Percentiles rank a stretch among this genome's conserved stretches.
phyloP scores from a whole-genome alignment of 179 eudicot species.

The Beta lomatogona region DNA sequence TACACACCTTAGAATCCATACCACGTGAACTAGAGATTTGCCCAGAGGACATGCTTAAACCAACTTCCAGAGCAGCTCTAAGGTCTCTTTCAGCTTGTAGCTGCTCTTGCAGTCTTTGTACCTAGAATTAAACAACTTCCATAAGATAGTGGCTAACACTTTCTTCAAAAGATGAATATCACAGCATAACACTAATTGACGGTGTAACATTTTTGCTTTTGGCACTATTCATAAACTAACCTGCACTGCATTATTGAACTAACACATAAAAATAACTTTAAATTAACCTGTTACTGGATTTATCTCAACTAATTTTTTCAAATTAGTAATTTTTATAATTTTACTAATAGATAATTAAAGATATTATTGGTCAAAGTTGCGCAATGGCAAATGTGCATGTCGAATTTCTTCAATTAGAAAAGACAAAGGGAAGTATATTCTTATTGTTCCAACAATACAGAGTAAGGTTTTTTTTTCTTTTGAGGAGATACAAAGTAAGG shows the following conservation, averaged over 20 bases:
- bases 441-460: not conserved
- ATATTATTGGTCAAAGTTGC: too few species aligned
- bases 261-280: too few species aligned
- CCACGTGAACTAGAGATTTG: conserved; percentile 76
- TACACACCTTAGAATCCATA: conserved; percentile 92
- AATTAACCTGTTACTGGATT: too few species aligned
- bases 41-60: conserved; percentile 95
- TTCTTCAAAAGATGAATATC: not conserved
- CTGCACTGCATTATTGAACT: too few species aligned
- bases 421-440: not conserved
- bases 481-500: not conserved
- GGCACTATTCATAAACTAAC: too few species aligned
- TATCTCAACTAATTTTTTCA: too few species aligned
- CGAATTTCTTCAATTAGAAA: too few species aligned
- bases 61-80: conserved; percentile 96
- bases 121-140: conserved; percentile 46
- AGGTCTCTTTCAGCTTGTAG: conserved; percentile 98
- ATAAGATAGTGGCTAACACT: conserved; percentile 17
- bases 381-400: too few species aligned
- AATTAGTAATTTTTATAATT: too few species aligned
- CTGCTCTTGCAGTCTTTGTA: conserved; percentile 96
- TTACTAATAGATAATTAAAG: too few species aligned
- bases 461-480: not conserved
- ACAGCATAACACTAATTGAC: conserved; percentile 5
- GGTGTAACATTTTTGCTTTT: not conserved